phyloP scores from a whole-genome alignment of 441 rosid species.

The Eutrema salsugineum region DNA sequence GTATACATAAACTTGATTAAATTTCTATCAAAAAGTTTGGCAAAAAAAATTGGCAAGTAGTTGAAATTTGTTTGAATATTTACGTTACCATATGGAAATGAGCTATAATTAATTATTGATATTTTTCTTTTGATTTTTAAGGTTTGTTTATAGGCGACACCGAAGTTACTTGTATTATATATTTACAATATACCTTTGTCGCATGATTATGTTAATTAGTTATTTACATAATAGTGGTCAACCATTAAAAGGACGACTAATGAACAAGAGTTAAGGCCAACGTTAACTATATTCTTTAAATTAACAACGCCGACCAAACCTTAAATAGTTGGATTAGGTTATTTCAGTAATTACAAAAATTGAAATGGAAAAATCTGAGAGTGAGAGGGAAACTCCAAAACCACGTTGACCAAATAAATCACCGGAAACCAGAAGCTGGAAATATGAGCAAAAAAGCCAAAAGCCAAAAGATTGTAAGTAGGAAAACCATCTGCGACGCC shows the following conservation, averaged over 20 bases:
- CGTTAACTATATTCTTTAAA: not conserved
- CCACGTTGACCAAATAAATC: not conserved
- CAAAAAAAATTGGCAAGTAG: no score
- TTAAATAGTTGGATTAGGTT: not conserved
- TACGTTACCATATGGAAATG: no score
- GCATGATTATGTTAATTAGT: not conserved
- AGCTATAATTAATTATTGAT: no score
- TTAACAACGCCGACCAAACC: not conserved
- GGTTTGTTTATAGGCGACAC: not conserved
- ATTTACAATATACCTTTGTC: no score
- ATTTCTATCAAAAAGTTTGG: no score
- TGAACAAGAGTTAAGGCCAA: not conserved
- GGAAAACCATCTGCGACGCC: not conserved
- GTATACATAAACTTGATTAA: no score
- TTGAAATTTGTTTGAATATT: no score
- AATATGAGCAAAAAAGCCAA: not conserved
- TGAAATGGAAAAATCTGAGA: not conserved
- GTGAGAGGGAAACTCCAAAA: not conserved
- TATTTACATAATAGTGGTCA: not conserved
- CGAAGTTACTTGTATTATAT: not conserved
- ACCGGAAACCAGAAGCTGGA: not conserved
- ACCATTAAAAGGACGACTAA: constrained; percentile 5
- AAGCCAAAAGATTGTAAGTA: not conserved
- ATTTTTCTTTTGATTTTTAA: no score
- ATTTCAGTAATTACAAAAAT: not conserved